Evolutionary conservation across 2,329 filamentous ascomycete species (phyloP).

Genomic region (Botrytis pseudocinerea): DNA sequence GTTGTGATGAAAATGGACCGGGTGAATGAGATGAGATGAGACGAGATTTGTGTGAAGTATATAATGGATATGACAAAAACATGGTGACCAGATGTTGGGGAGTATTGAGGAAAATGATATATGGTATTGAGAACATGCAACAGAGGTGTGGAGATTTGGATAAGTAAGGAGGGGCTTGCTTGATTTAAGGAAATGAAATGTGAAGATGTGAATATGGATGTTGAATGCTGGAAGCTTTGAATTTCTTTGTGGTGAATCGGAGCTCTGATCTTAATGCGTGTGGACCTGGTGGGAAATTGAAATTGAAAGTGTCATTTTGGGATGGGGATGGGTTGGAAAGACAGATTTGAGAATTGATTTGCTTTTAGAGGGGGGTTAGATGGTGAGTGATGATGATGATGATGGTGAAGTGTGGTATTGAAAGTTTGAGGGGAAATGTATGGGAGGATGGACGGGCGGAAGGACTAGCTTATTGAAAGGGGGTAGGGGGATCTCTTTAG

Average conservation of each 20-base stretch:
- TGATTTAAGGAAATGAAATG: neutral
- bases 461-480: neutral
- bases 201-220: neutral
- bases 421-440: neutral
- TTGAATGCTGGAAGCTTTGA: neutral
- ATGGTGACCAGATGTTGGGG: neutral
- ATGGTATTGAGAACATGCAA: neutral
- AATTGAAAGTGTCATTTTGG: rapidly evolving
- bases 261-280: neutral
- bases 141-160: neutral
- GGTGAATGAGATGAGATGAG: neutral
- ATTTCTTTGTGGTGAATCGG: neutral
- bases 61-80: neutral
- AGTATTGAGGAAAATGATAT: neutral
- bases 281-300: neutral
- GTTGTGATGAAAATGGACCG: neutral
- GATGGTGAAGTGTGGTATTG: neutral
- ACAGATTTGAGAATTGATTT: neutral
- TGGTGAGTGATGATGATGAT: neutral
- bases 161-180: neutral
- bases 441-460: neutral
- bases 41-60: neutral
- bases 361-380: rapidly evolving
- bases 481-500: neutral
- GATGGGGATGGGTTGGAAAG: neutral